Percentiles rank a stretch among this genome's conserved stretches.
Conservation (phyloP, 768 basidiomycete genomes). For the Hericium erinaceus region DNA sequence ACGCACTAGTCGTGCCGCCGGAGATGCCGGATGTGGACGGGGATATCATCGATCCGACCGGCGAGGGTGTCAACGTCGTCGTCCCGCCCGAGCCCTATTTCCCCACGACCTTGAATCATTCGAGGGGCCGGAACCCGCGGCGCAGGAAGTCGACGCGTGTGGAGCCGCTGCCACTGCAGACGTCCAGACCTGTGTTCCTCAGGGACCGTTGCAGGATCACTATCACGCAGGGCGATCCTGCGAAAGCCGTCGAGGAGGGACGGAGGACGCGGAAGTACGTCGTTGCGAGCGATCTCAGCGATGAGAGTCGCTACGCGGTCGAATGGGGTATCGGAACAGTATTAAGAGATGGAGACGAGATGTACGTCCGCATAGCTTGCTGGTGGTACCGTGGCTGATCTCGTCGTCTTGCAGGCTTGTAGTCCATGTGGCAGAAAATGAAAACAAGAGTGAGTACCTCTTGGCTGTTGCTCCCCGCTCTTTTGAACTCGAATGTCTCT, state of each 20-base stretch:
- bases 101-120: conserved; percentile 55
- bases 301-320: conserved; percentile 89
- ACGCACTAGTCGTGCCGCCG: conserved; percentile 46
- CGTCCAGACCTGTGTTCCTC: conserved; percentile 77
- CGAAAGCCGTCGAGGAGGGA: conserved; percentile 36
- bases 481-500: not conserved
- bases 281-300: conserved; percentile 89
- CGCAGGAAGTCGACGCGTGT: conserved; percentile 56
- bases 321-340: conserved; percentile 99
- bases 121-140: conserved; percentile 26
- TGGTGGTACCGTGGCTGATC: not conserved
- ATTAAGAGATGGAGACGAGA: conserved; percentile 86
- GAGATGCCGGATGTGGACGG: conserved; percentile 46
- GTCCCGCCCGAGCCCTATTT: conserved; percentile 80
- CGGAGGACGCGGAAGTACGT: conserved; percentile 64
- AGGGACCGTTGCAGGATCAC: conserved; percentile 89
- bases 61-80: conserved; percentile 87
- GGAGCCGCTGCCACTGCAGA: conserved; percentile 56
- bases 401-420: conserved; percentile 43
- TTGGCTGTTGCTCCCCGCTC: not conserved
- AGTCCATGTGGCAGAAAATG: conserved; percentile 88
- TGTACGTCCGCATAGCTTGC: conserved; percentile 31
- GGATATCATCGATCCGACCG: conserved; percentile 66
- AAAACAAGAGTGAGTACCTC: conserved; percentile 60
- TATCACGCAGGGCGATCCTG: conserved; percentile 79